These are phyloP conservation scores for Gliomastix tumulicola DNA, from an alignment of 2,329 filamentous ascomycete genomes.

Conservation along the genomic window DNA sequence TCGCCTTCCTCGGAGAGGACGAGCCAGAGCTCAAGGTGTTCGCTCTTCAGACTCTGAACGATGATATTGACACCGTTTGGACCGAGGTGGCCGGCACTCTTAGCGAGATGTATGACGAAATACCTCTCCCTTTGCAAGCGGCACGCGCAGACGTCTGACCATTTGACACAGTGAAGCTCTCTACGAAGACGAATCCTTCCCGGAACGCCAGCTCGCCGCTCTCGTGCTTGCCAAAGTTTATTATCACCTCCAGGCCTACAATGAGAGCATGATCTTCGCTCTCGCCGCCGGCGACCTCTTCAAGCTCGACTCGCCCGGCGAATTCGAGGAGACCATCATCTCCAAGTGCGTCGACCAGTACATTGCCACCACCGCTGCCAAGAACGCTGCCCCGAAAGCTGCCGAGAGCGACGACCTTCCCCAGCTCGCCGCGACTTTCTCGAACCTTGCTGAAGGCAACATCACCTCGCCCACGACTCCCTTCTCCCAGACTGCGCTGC, in stretches of 20 bases:
- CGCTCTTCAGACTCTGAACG: slow-evolving; percentile 89
- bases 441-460: slow-evolving; percentile 59
- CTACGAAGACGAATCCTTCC: slow-evolving; percentile 93
- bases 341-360: slow-evolving; percentile 98
- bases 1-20: slow-evolving; percentile 92
- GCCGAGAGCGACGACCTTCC: slow-evolving; percentile 44
- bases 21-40: slow-evolving; percentile 93
- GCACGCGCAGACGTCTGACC: too few relatives aligned
- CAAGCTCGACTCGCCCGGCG: slow-evolving; percentile 81
- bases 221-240: slow-evolving; percentile 96
- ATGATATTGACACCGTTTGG: slow-evolving; percentile 96
- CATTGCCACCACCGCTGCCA: slow-evolving; percentile 63
- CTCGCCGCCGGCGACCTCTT: slow-evolving; percentile 92
- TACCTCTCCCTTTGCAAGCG: background rate
- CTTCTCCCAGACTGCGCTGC: slow-evolving; percentile 88
- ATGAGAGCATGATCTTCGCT: slow-evolving; percentile 98
- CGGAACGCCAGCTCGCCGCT: slow-evolving; percentile 87
- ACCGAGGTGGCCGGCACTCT: slow-evolving; percentile 91
- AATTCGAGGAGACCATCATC: slow-evolving; percentile 99
- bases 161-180: slow-evolving; percentile 86
- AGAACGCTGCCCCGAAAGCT: slow-evolving; percentile 36
- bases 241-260: slow-evolving; percentile 97
- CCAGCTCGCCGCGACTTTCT: slow-evolving; percentile 76
- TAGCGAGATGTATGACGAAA: slow-evolving; percentile 72
- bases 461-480: slow-evolving; percentile 86